Evolutionary conservation across 768 basidiomycete species (phyloP).

Genomic region (Phlebiopsis flavidoalba): DNA sequence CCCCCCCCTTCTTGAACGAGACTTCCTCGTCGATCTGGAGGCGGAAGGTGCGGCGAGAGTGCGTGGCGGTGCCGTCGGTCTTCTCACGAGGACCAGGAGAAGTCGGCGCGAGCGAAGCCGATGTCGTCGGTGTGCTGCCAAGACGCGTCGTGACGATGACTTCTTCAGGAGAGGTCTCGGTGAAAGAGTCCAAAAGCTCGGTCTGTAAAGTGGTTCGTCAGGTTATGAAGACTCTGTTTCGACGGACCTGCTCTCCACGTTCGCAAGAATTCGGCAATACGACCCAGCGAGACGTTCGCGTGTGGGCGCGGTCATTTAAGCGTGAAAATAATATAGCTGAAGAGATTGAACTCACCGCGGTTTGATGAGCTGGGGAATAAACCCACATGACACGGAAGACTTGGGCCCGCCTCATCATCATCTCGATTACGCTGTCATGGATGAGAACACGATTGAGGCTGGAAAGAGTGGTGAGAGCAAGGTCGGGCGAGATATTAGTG

Average conservation of each 20-base stretch:
- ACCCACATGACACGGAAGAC: neutral
- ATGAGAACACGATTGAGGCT: conserved; percentile 14
- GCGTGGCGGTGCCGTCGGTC: conserved; percentile 28
- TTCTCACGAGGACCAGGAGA: conserved; percentile 45
- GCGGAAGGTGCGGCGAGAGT: conserved; percentile 29
- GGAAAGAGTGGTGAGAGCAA: neutral
- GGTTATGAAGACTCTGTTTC: neutral
- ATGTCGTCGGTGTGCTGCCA: conserved; percentile 28
- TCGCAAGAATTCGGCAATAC: conserved; percentile 11
- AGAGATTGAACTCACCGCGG: neutral
- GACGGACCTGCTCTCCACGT: neutral
- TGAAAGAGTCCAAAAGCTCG: conserved; percentile 42
- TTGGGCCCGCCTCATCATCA: conserved; percentile 2
- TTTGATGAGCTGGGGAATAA: conserved; percentile 2
- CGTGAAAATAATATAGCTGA: neutral
- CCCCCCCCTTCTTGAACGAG: conserved; percentile 20
- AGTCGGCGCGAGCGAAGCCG: conserved; percentile 50
- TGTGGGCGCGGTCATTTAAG: neutral
- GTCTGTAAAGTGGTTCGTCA: conserved; percentile 26
- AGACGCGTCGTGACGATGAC: conserved; percentile 1
- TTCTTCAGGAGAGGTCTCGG: conserved; percentile 17
- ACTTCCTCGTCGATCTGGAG: conserved; percentile 22
- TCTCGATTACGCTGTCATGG: conserved; percentile 9
- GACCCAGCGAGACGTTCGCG: conserved; percentile 13
- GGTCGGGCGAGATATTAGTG: no score